phyloP scores from a whole-genome alignment of 805 yeast species.

The Candida tammaniensis region DNA sequence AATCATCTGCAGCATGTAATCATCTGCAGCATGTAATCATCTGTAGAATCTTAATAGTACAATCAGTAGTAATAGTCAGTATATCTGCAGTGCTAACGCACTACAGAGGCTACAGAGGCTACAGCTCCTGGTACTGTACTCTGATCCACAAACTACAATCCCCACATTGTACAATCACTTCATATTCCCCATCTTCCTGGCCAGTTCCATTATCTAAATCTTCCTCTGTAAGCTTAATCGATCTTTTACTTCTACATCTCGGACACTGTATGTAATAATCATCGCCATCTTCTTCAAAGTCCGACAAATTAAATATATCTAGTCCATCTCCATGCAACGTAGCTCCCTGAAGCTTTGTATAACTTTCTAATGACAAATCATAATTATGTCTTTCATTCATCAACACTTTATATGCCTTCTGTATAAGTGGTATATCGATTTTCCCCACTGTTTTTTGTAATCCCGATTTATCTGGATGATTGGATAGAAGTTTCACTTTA shows the following conservation, averaged over 20 bases:
- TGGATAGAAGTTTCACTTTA: constrained; percentile 49
- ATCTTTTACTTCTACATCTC: constrained; percentile 51
- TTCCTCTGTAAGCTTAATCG: constrained; percentile 59
- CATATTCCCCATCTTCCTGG: constrained; percentile 52
- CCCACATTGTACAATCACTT: constrained; percentile 73
- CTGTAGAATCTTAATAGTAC: too few species aligned
- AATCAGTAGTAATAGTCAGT: too few species aligned
- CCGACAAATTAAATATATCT: constrained; percentile 65
- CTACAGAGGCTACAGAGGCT: too few species aligned
- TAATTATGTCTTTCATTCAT: constrained; percentile 43
- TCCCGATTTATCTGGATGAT: constrained; percentile 84
- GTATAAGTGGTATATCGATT: constrained; percentile 35
- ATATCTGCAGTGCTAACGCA: too few species aligned
- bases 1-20: too few species aligned
- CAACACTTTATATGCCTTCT: constrained; percentile 63
- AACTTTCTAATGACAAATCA: constrained; percentile 42
- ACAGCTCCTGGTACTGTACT: constrained; percentile 59
- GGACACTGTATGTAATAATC: constrained; percentile 59
- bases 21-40: too few species aligned
- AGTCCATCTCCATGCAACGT: constrained; percentile 56
- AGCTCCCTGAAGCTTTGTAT: constrained; percentile 2
- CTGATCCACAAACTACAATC: constrained; percentile 86
- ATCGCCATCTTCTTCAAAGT: constrained; percentile 42
- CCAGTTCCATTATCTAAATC: constrained; percentile 57
- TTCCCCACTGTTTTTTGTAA: constrained; percentile 7